Percentiles rank a stretch among this genome's conserved stretches.
phyloP scores from a whole-genome alignment of 495 filamentous ascomycete species.

The Hypoxylon fuscum region DNA sequence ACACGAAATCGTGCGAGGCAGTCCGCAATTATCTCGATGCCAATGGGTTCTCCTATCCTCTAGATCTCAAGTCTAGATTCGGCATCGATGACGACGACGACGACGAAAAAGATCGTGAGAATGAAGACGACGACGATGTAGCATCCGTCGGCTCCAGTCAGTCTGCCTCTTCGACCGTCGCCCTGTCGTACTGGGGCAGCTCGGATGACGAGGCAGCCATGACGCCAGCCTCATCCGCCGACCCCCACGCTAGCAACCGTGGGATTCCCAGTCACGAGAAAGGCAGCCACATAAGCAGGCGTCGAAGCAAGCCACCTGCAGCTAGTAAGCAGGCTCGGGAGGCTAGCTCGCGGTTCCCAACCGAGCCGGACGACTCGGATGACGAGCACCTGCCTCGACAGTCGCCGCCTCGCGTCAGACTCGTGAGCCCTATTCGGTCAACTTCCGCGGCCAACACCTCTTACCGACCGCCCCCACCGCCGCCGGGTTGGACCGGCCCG shows the following conservation, averaged over 20 bases:
- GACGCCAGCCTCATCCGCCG: constrained; percentile 21
- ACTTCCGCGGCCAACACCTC: constrained; percentile 1
- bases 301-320: constrained; percentile 11
- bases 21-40: constrained; percentile 48
- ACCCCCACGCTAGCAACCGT: constrained; percentile 12
- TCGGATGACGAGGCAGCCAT: constrained; percentile 44
- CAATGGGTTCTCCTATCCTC: constrained; percentile 46
- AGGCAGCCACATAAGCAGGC: constrained; percentile 21
- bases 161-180: constrained; percentile 40
- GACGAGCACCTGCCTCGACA: constrained; percentile 5
- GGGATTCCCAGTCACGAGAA: constrained; percentile 35
- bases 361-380: constrained; percentile 10
- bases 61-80: constrained; percentile 18
- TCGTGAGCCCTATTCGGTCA: constrained; percentile 4
- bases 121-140: constrained; percentile 25
- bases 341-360: background rate
- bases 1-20: constrained; percentile 48
- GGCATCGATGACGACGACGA: constrained; percentile 1
- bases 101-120: constrained; percentile 9
- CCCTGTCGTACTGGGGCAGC: constrained; percentile 38
- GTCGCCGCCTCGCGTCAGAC: constrained; percentile 1
- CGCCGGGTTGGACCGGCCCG: constrained; percentile 16
- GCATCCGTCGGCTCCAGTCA: constrained; percentile 35
- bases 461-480: constrained; percentile 28
- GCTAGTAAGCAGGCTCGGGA: constrained; percentile 1